phyloP scores from a whole-genome alignment of 768 basidiomycete species.

The Calocera cornea region DNA sequence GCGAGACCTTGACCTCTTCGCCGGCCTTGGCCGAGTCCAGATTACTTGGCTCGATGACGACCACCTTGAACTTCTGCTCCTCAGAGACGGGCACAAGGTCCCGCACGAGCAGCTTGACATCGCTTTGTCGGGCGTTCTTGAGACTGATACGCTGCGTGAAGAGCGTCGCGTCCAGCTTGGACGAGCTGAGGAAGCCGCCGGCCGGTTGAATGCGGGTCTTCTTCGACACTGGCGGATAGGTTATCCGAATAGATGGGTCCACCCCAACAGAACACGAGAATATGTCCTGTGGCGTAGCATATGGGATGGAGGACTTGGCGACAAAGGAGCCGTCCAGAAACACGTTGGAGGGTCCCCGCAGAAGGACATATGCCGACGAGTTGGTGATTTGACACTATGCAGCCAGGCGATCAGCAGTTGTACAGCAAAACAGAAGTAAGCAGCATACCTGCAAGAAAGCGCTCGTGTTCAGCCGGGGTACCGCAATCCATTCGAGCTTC shows the following conservation, averaged over 20 bases:
- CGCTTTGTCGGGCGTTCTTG: constrained; percentile 12
- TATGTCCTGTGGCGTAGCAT: constrained; percentile 36
- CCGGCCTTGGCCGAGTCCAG: constrained; percentile 6
- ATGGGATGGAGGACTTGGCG: constrained; percentile 38
- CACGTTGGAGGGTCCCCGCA: constrained; percentile 41
- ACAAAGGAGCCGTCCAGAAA: constrained; percentile 46
- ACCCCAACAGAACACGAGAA: constrained; percentile 44
- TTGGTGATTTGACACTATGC: constrained; percentile 40
- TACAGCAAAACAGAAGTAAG: neutral
- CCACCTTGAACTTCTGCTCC: constrained; percentile 11
- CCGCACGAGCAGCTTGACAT: constrained; percentile 18
- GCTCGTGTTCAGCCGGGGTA: constrained; percentile 36
- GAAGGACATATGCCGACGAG: constrained; percentile 41
- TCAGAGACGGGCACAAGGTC: constrained; percentile 19
- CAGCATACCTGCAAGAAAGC: constrained; percentile 38
- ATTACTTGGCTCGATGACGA: constrained; percentile 7
- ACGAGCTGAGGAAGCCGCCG: constrained; percentile 6
- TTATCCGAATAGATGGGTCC: constrained; percentile 22
- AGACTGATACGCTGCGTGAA: constrained; percentile 13
- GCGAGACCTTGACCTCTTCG: constrained; percentile 3
- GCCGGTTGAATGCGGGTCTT: constrained; percentile 6
- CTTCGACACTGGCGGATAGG: constrained; percentile 23
- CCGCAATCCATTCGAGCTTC: constrained; percentile 34
- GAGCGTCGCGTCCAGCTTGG: constrained; percentile 8
- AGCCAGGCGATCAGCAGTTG: neutral